Base-by-base conservation (phyloP, 768 basidiomycete species). In the Boletus huronensis region DNA sequence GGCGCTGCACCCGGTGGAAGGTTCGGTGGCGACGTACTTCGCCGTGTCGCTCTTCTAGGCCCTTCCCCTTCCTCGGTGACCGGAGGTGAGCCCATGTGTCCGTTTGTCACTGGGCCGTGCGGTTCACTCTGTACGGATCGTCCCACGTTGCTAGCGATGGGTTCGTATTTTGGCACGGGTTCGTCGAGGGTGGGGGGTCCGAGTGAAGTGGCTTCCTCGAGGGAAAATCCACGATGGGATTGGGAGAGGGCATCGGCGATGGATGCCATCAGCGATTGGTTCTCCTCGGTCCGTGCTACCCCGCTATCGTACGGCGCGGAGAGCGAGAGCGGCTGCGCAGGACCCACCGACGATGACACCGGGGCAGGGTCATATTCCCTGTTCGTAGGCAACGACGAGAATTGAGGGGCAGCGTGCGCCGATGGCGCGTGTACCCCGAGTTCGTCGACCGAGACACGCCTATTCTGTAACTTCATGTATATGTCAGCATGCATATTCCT, bases 321-420 rank as follows among this genome's bases (percentile, higher is more conserved):
- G 17, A 45, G 5, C 3, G 64, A 40, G 13, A 57, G 32, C 4
- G 63, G 55, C 21, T 29, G 48, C 13, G 40, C 17, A 4, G 52
- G 39, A 23, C 52, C 54, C 19, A 45, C n/a, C 3, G 42, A 51
- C 0, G 72, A 64, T 10, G 62, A 19, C 16, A 13, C 21, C 5
- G 21, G 52, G 9, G 69, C 45, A 0, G 60, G 62, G 28, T 75
- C 76, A 31, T 71, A 72, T 61, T 52, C 69, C 66, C 54, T 81
- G 77, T 17, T 77, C 0, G 86, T 32, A 29, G 58, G 87, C 70
- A 88, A 82, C 1, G 88, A 90, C 25, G 84, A 83, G 61, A 87
- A 89, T 16, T 82, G 77, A 0, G 54, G 47, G 8, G 52, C 1
- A 16, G 52, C 11, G 19, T 56, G 54, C 2, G 29, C 50, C 19